Conservation (phyloP, 176 grass and related monocot genomes). For the Alloteropsis semialata region DNA sequence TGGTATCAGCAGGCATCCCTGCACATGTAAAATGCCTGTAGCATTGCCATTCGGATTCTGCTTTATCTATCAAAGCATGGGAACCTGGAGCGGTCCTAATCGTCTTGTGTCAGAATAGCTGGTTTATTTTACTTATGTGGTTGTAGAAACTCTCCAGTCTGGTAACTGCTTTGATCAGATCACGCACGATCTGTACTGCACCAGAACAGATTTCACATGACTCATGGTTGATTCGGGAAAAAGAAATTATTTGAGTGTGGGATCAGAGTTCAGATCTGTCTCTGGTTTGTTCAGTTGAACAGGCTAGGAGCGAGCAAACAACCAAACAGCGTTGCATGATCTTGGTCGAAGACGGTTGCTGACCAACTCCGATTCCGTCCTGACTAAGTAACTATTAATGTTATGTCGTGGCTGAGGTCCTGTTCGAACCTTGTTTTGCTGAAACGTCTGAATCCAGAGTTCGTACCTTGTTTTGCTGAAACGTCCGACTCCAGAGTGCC, state of each 20-base stretch:
- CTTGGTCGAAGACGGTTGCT: not conserved
- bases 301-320: too few relatives aligned
- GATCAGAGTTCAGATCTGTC: not conserved
- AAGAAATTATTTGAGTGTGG: not conserved
- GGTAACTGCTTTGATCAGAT: not conserved
- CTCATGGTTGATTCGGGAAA: not conserved
- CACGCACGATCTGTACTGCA: not conserved
- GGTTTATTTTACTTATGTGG: not conserved
- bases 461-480: too few relatives aligned
- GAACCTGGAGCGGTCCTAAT: not conserved
- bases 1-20: not conserved
- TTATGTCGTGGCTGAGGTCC: too few relatives aligned
- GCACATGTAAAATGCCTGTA: slow-evolving; percentile 13
- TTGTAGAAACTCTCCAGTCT: not conserved
- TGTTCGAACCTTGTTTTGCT: too few relatives aligned
- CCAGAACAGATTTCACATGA: not conserved
- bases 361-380: not conserved
- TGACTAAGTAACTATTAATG: too few relatives aligned
- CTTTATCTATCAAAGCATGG: not conserved
- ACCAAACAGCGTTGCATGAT: too few relatives aligned
- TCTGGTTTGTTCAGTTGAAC: not conserved
- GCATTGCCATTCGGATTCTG: not conserved
- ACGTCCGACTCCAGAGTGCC: too few relatives aligned
- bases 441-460: too few relatives aligned
- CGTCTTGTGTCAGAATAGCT: not conserved